phyloP scores from a whole-genome alignment of 2,329 filamentous ascomycete genomes.

The Coniochaeta prunicola region DNA sequence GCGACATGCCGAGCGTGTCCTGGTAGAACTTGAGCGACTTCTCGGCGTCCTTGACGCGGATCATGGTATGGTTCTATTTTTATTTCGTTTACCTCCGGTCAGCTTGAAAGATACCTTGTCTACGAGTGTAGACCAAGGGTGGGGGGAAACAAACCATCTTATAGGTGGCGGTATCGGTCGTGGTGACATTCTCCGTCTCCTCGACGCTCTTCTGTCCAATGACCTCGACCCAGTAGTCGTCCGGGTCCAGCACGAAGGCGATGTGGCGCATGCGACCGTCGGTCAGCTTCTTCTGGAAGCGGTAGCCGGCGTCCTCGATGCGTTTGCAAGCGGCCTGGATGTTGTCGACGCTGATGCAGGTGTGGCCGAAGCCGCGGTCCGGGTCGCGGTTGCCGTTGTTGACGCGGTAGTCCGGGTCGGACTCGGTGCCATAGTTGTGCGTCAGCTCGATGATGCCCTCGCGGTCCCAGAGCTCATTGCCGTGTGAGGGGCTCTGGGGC shows the following conservation, averaged over 20 bases:
- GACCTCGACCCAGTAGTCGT: constrained; percentile 82
- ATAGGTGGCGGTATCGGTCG: constrained; percentile 70
- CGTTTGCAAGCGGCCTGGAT: constrained; percentile 86
- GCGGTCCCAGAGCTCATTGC: constrained; percentile 68
- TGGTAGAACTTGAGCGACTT: constrained; percentile 74
- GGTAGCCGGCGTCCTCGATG: constrained; percentile 83
- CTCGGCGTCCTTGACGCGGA: constrained; percentile 78
- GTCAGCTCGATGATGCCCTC: constrained; percentile 86
- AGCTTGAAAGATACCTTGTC: too few relatives aligned
- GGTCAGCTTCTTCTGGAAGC: constrained; percentile 89
- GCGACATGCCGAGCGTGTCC: constrained; percentile 81
- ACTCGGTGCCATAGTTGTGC: constrained; percentile 82
- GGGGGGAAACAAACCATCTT: constrained; percentile 45
- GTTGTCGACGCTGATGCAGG: constrained; percentile 75
- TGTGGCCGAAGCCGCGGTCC: constrained; percentile 75
- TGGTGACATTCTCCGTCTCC: constrained; percentile 62
- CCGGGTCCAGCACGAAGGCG: constrained; percentile 83
- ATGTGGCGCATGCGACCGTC: constrained; percentile 85
- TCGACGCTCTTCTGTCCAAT: constrained; percentile 66
- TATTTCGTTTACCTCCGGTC: too few relatives aligned
- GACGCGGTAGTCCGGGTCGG: constrained; percentile 70
- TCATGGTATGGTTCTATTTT: constrained; percentile 78
- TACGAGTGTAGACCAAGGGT: neutral
- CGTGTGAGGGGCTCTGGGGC: constrained; percentile 64
- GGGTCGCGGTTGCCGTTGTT: constrained; percentile 91